Evolutionary conservation across 2,329 filamentous ascomycete genomes (phyloP).

Genomic region (Fusarium foetens): DNA sequence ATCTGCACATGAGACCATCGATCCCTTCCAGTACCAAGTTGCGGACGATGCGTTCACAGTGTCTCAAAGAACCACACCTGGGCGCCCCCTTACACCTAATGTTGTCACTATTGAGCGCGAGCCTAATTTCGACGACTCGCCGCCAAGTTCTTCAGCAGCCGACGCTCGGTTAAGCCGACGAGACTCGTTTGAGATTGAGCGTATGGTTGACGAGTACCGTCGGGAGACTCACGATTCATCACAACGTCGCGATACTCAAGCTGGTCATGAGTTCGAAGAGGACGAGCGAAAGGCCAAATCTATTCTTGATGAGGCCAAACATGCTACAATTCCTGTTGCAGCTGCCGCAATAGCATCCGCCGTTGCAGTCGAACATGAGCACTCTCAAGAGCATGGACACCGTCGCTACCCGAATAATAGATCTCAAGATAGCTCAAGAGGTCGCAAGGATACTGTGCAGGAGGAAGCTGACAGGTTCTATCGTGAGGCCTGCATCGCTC

Average conservation of each 20-base stretch:
- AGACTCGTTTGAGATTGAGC: conserved; percentile 60
- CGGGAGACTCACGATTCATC: conserved; percentile 34
- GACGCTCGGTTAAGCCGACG: conserved; percentile 58
- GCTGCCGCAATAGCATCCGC: conserved; percentile 60
- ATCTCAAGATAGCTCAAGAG: conserved; percentile 48
- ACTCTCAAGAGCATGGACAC: conserved; percentile 48
- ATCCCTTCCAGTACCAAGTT: conserved; percentile 70
- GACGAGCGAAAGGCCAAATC: conserved; percentile 57
- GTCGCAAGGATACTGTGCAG: conserved; percentile 58
- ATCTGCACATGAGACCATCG: conserved; percentile 51
- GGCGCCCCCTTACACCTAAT: conserved; percentile 59
- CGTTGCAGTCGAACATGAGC: conserved; percentile 55
- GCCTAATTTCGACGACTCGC: conserved; percentile 58
- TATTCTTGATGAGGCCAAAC: conserved; percentile 58
- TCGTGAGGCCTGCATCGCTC: conserved; percentile 64
- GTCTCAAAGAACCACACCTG: conserved; percentile 52
- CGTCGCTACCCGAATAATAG: conserved; percentile 48
- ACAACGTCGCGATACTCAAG: conserved; percentile 35
- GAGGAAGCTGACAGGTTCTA: conserved; percentile 69
- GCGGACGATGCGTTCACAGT: conserved; percentile 62
- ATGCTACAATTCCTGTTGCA: conserved; percentile 60
- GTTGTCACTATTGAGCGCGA: conserved; percentile 65
- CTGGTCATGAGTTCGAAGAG: conserved; percentile 46
- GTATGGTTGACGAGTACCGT: conserved; percentile 47
- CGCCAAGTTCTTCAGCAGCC: conserved; percentile 42